Evolutionary conservation across 306 rosid genomes (phyloP).

Genomic region (Calophaca sinica): DNA sequence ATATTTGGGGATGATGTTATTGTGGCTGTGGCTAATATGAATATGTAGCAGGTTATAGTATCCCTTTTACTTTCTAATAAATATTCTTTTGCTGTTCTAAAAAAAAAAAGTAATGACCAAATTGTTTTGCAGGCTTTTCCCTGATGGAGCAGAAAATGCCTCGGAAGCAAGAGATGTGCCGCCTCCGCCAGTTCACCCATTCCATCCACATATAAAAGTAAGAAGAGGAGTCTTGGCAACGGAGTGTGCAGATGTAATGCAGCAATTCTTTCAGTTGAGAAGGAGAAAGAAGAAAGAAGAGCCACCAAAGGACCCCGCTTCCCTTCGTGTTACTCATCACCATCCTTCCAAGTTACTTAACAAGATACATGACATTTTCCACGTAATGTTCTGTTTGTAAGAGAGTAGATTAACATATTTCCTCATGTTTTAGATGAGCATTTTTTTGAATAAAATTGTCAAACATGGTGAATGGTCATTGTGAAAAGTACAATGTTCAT

Average conservation of each 20-base stretch:
- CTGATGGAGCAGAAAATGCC: constrained; percentile 65
- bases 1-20: too few relatives aligned
- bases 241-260: constrained; percentile 88
- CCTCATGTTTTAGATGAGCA: constrained; percentile 40
- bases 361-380: constrained; percentile 80
- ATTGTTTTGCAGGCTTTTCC: constrained; percentile 69
- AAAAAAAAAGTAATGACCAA: not conserved
- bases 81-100: too few relatives aligned
- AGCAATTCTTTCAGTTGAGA: constrained; percentile 91
- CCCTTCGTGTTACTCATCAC: constrained; percentile 49
- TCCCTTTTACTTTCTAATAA: too few relatives aligned
- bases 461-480: constrained; percentile 23
- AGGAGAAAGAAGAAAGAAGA: constrained; percentile 66
- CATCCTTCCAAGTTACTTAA: constrained; percentile 70
- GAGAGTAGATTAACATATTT: constrained; percentile 15
- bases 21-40: too few relatives aligned
- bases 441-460: constrained; percentile 6
- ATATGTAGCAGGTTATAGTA: too few relatives aligned
- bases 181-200: constrained; percentile 88
- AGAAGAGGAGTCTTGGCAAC: constrained; percentile 77
- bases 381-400: constrained; percentile 75
- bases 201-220: constrained; percentile 87
- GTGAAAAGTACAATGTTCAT: constrained; percentile 17
- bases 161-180: constrained; percentile 62
- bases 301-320: constrained; percentile 47